Conservation (phyloP, 2,329 filamentous ascomycete species). For the Sporothrix brasiliensis region DNA sequence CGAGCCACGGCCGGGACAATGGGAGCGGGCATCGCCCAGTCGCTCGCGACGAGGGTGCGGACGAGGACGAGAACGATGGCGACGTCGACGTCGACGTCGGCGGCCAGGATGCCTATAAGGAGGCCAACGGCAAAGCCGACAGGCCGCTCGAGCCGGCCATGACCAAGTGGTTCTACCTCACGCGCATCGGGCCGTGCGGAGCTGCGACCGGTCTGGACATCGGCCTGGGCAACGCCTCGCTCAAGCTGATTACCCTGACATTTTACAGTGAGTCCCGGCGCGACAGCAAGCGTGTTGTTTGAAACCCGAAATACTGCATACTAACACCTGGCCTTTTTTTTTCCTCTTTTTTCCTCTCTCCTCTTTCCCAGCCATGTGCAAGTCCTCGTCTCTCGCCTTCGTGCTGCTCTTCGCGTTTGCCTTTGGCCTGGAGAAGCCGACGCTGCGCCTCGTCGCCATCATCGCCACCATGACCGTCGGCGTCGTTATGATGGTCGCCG, state of each 20-base stretch:
- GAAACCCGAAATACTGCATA: no score
- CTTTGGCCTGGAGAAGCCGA: constrained; percentile 87
- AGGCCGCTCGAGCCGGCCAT: constrained; percentile 58
- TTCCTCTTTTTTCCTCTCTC: neutral
- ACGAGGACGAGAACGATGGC: neutral
- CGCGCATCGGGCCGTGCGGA: constrained; percentile 87
- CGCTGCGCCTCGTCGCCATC: constrained; percentile 80
- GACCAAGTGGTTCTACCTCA: constrained; percentile 88
- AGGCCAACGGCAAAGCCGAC: neutral
- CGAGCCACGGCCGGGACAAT: constrained; percentile 47
- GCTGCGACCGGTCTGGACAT: constrained; percentile 93
- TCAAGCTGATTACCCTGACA: constrained; percentile 94
- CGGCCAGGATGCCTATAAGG: neutral
- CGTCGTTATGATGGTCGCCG: constrained; percentile 97
- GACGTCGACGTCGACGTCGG: neutral
- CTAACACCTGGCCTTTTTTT: neutral
- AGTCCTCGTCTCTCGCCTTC: constrained; percentile 93
- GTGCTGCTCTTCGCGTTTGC: constrained; percentile 93
- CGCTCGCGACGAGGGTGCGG: neutral
- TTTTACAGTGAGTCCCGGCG: constrained; percentile 67
- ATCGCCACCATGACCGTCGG: constrained; percentile 90
- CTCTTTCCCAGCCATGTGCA: constrained; percentile 77
- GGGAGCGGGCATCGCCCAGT: neutral
- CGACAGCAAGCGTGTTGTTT: no score
- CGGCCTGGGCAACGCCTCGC: constrained; percentile 89